Conservation (phyloP, 2,329 filamentous ascomycete species). For the Sporothrix humicola region DNA sequence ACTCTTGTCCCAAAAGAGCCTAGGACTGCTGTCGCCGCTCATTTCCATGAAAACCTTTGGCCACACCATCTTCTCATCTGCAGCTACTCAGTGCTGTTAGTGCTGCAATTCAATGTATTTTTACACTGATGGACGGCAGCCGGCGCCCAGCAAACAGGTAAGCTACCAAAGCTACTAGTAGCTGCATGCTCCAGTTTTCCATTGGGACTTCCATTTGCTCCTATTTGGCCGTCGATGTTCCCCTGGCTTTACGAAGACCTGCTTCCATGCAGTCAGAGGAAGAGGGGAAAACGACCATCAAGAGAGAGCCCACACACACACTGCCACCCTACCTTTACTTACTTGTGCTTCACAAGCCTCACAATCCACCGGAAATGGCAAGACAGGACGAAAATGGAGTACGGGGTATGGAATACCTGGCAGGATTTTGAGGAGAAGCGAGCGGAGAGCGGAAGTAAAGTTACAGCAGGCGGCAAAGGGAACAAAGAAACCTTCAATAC, state of each 20-base stretch:
- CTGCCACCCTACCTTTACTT: not conserved
- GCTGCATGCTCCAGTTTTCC: not conserved
- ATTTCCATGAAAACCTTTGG: not conserved
- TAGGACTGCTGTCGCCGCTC: slow-evolving; percentile 13
- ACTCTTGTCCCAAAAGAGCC: slow-evolving; percentile 28
- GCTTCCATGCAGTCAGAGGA: not conserved
- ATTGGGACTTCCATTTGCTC: slow-evolving; percentile 5
- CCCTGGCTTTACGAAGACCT: slow-evolving; percentile 7
- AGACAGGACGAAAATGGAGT: not conserved
- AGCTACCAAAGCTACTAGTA: slow-evolving; percentile 6
- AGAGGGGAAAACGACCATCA: slow-evolving; percentile 6
- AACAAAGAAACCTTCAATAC: not conserved
- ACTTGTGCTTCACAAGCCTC: not conserved
- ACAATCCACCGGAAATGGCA: not conserved
- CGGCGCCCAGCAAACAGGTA: slow-evolving; percentile 9
- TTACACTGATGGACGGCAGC: not conserved
- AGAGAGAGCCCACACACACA: slow-evolving; percentile 16
- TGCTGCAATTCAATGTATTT: not conserved
- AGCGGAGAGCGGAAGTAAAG: not conserved
- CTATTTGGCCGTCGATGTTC: slow-evolving; percentile 18
- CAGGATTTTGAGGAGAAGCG: not conserved
- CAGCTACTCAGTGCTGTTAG: not conserved
- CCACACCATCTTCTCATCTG: not conserved
- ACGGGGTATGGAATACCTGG: slow-evolving; percentile 11
- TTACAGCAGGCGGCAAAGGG: slow-evolving; percentile 15